Evolutionary conservation across 108 stramenopile species (phyloP).

Genomic region (Bacterosira constricta): DNA sequence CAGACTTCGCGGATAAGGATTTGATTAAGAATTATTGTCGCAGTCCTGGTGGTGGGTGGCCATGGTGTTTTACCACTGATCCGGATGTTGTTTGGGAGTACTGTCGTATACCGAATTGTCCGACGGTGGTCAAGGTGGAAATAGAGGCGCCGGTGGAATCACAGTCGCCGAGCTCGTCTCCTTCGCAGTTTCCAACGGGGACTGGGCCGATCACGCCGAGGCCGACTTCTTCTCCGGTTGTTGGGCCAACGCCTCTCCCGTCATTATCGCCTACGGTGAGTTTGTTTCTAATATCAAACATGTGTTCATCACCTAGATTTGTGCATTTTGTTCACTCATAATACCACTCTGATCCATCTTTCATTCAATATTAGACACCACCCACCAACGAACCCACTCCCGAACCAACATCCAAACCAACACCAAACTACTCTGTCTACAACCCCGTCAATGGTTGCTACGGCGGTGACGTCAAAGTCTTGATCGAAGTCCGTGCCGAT

Average conservation of each 20-base stretch:
- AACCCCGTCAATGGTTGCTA: slow-evolving; percentile 40
- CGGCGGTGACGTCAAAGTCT: slow-evolving; percentile 37
- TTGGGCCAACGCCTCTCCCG: too few species aligned
- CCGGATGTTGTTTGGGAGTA: slow-evolving; percentile 20
- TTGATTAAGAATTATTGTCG: slow-evolving; percentile 20
- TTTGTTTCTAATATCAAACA: too few species aligned
- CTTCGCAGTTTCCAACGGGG: not conserved
- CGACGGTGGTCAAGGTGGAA: too few species aligned
- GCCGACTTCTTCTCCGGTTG: too few species aligned
- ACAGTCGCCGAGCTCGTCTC: not conserved
- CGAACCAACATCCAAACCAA: slow-evolving; percentile 34
- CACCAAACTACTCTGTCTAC: slow-evolving; percentile 2
- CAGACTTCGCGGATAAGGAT: not conserved
- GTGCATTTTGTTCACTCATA: too few species aligned
- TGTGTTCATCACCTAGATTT: too few species aligned
- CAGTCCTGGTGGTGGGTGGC: slow-evolving; percentile 11
- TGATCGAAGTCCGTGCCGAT: slow-evolving; percentile 37
- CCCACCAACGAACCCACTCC: slow-evolving; percentile 20
- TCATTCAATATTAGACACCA: not conserved
- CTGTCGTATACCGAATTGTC: slow-evolving; percentile 21
- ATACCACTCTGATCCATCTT: too few species aligned
- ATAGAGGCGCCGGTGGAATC: not conserved
- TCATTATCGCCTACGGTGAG: too few species aligned
- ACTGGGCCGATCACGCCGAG: not conserved
- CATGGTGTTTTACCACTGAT: slow-evolving; percentile 32